Conservation (phyloP, 768 basidiomycete species). For the Lactifluus pinguis region DNA sequence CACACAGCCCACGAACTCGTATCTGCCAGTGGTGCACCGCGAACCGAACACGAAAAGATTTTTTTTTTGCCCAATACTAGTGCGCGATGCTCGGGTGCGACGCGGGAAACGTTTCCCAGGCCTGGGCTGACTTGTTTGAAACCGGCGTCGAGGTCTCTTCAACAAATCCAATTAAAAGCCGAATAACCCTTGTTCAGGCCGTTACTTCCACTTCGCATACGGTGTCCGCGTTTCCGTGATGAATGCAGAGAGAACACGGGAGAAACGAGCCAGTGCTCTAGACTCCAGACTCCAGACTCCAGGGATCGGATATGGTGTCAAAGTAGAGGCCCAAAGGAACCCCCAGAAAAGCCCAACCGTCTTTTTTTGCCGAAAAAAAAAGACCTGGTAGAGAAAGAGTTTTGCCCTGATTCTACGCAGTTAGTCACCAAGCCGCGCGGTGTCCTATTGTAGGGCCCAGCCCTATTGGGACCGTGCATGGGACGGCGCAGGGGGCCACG, state of each 20-base stretch:
- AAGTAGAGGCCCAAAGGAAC: not conserved
- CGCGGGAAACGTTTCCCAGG: not conserved
- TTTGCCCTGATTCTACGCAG: conserved; percentile 2
- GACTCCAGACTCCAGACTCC: not conserved
- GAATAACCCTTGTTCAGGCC: not conserved
- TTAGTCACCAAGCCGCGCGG: not conserved
- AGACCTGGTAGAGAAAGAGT: not conserved
- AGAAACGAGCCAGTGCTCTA: not conserved
- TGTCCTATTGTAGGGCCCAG: not conserved
- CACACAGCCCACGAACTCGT: not conserved
- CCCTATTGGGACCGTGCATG: not conserved
- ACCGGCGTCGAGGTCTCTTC: not conserved
- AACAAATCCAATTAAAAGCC: not conserved
- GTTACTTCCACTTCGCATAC: not conserved
- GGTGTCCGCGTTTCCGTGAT: not conserved
- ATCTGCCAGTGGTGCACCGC: not conserved
- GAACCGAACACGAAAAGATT: not conserved
- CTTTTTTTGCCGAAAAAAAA: not conserved
- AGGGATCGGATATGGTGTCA: not conserved
- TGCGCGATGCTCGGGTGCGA: not conserved
- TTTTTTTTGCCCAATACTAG: not conserved
- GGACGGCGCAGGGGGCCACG: not conserved
- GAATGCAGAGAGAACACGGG: not conserved
- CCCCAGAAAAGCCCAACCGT: not conserved
- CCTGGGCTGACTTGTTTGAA: not conserved